Evolutionary conservation across 2,329 filamentous ascomycete species (phyloP).

Genomic region (Pseudogymnoascus sp.): DNA sequence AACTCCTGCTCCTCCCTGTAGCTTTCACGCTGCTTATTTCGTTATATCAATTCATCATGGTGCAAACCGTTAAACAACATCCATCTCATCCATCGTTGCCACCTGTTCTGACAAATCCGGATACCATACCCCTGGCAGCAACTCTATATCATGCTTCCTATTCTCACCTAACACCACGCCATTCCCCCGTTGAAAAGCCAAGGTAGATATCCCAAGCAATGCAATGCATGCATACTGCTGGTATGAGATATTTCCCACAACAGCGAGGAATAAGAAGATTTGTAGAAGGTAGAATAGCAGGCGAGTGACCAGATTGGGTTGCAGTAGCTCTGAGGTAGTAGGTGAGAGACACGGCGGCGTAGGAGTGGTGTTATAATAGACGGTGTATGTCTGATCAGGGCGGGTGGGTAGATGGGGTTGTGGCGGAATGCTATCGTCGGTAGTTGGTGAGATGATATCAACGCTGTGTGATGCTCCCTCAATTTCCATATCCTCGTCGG

Average conservation of each 20-base stretch:
- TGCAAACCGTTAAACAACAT: too few relatives aligned
- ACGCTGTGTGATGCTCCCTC: too few relatives aligned
- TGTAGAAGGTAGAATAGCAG: background rate
- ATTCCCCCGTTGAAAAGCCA: conserved; percentile 39
- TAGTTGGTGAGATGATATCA: background rate
- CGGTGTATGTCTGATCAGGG: background rate
- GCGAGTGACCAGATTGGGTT: background rate
- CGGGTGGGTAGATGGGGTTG: background rate
- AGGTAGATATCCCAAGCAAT: background rate
- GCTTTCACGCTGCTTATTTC: too few relatives aligned
- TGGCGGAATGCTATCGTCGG: background rate
- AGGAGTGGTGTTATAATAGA: background rate
- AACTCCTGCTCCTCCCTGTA: too few relatives aligned
- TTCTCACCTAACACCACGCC: conserved; percentile 52
- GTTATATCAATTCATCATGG: too few relatives aligned
- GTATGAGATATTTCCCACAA: background rate
- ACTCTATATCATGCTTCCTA: conserved; percentile 34
- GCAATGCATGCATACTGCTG: background rate
- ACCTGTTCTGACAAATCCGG: background rate
- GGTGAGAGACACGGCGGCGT: background rate
- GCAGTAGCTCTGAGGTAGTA: background rate
- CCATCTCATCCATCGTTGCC: background rate
- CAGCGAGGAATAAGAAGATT: background rate
- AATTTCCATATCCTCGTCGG: too few relatives aligned
- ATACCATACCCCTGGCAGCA: background rate